phyloP scores from a whole-genome alignment of 2,329 filamentous ascomycete species.

The Pestalotiopsis sp. region DNA sequence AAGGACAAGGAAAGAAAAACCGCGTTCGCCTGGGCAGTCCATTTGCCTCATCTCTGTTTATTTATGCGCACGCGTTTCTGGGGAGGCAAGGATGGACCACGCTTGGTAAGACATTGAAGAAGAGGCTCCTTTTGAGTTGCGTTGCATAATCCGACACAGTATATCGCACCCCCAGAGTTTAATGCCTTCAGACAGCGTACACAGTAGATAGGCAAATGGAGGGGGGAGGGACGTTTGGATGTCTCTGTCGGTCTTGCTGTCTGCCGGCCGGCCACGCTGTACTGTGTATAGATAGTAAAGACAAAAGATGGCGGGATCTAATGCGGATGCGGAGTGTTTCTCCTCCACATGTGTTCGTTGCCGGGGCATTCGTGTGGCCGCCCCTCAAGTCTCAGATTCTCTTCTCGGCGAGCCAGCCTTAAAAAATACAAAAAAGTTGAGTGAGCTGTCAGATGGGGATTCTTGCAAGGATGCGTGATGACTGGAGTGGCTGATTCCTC shows the following conservation, averaged over 20 bases:
- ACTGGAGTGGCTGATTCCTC: background rate
- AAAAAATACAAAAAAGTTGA: background rate
- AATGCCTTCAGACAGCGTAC: too few relatives aligned
- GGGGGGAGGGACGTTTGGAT: too few relatives aligned
- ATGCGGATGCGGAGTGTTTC: background rate
- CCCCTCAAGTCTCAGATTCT: background rate
- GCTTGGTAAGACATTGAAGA: background rate
- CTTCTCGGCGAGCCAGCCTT: background rate
- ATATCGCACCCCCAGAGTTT: background rate
- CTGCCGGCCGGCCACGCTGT: too few relatives aligned
- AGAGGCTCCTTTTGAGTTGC: background rate
- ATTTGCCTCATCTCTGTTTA: background rate
- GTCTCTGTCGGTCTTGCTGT: too few relatives aligned
- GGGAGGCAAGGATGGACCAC: background rate
- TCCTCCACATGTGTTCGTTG: background rate
- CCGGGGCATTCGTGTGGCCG: background rate
- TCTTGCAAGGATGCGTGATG: background rate
- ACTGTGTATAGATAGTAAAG: too few relatives aligned
- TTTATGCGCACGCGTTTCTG: background rate
- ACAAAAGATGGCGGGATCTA: background rate
- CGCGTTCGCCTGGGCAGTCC: background rate
- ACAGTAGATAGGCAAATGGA: too few relatives aligned
- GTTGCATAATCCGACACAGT: background rate
- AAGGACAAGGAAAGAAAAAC: background rate
- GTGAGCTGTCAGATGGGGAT: background rate